phyloP scores from a whole-genome alignment of 176 grass and related monocot genomes.

The Hyparrhenia diplandra region DNA sequence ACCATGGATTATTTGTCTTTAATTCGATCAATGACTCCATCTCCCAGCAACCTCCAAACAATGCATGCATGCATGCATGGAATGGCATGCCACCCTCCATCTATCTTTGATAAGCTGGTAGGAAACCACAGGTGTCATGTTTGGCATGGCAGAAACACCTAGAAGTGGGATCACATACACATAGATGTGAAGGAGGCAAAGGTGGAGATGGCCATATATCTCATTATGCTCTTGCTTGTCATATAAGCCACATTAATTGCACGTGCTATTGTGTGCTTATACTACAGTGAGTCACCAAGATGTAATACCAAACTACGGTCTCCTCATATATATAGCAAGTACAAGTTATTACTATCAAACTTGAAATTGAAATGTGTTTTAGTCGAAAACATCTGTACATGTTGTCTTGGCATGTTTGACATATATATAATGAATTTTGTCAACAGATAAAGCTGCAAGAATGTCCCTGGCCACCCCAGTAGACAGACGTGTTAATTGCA shows the following conservation, averaged over 20 bases:
- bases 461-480: neutral
- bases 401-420: neutral
- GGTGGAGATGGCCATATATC: too few relatives aligned
- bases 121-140: neutral
- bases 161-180: neutral
- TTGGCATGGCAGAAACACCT: neutral
- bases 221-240: neutral
- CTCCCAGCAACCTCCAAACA: too few relatives aligned
- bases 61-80: too few relatives aligned
- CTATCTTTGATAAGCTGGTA: neutral
- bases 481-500: too few relatives aligned
- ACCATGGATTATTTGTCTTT: too few relatives aligned
- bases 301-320: neutral
- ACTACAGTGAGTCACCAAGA: neutral
- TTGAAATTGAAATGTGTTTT: neutral
- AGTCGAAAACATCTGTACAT: neutral
- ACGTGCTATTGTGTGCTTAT: neutral
- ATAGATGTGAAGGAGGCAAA: neutral
- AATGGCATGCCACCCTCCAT: neutral
- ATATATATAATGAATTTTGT: neutral
- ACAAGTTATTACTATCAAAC: neutral
- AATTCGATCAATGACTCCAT: too few relatives aligned
- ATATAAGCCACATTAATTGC: slow-evolving; percentile 26
- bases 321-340: neutral
- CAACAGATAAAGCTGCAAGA: neutral